Percentiles rank a stretch among this genome's conserved stretches.
Evolutionary conservation across 768 basidiomycete genomes (phyloP).

Genomic region (Kwoniella mangroviensis): DNA sequence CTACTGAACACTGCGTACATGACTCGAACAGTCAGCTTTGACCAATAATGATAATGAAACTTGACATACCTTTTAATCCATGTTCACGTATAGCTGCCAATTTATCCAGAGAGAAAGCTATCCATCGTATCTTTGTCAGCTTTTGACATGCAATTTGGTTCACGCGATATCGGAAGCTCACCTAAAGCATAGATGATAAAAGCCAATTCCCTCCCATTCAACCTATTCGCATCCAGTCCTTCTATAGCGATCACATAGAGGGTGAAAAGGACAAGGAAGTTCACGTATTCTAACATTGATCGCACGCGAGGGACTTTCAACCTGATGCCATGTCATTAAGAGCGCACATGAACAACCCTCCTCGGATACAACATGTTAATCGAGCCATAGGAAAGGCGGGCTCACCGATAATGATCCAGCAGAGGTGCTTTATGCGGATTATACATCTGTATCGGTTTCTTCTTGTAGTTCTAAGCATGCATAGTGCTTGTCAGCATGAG

Average conservation of each 20-base stretch:
- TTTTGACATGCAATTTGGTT: background rate
- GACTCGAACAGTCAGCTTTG: background rate
- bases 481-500: background rate
- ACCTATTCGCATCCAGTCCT: slow-evolving; percentile 65
- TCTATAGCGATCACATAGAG: slow-evolving; percentile 85
- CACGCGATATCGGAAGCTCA: slow-evolving; percentile 32
- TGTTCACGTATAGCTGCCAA: slow-evolving; percentile 95
- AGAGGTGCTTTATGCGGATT: slow-evolving; percentile 91
- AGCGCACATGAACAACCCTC: too few species aligned
- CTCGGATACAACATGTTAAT: too few species aligned
- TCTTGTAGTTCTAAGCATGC: slow-evolving; percentile 80
- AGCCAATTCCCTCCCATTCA: slow-evolving; percentile 70
- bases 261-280: slow-evolving; percentile 83
- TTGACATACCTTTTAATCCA: slow-evolving; percentile 74
- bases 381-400: slow-evolving; percentile 5
- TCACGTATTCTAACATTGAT: slow-evolving; percentile 83
- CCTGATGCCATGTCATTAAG: slow-evolving; percentile 9
- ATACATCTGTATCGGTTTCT: slow-evolving; percentile 87
- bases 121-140: slow-evolving; percentile 57
- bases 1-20: slow-evolving; percentile 47
- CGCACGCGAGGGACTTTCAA: slow-evolving; percentile 93
- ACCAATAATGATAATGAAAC: slow-evolving; percentile 57
- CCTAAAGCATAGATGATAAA: slow-evolving; percentile 71
- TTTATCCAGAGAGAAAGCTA: slow-evolving; percentile 87
- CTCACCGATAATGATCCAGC: slow-evolving; percentile 91